Conservation (phyloP, 768 basidiomycete species). For the Tulasnella sp. region DNA sequence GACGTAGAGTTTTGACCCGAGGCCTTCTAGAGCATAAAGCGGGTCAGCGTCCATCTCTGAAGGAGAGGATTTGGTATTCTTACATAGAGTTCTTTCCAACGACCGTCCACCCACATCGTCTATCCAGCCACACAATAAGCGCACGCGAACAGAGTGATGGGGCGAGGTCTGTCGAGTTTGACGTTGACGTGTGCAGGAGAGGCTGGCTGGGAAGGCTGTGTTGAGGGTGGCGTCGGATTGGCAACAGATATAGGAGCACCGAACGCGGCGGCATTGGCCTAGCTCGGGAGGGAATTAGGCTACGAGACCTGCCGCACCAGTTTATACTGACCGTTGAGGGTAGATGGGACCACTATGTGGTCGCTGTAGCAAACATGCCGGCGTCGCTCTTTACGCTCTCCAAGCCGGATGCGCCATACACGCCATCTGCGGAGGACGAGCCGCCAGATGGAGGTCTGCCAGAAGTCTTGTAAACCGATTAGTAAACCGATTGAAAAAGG, state of each 20-base stretch:
- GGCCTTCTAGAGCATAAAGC: slow-evolving; percentile 57
- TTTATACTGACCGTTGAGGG: background rate
- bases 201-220: too few relatives aligned
- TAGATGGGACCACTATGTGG: background rate
- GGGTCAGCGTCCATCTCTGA: background rate
- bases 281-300: background rate
- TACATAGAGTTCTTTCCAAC: slow-evolving; percentile 82
- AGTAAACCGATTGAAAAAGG: too few relatives aligned
- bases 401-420: background rate
- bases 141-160: too few relatives aligned
- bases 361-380: background rate
- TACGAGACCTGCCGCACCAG: background rate
- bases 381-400: background rate
- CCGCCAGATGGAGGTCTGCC: background rate
- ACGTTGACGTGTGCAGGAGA: too few relatives aligned
- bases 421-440: background rate
- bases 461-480: too few relatives aligned
- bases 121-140: slow-evolving; percentile 86
- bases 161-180: too few relatives aligned
- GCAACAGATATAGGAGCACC: background rate
- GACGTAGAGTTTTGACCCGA: slow-evolving; percentile 65
- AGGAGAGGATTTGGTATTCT: slow-evolving; percentile 45
- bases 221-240: too few relatives aligned
- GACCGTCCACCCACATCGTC: slow-evolving; percentile 86
- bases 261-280: background rate